Evolutionary conservation across 73 alveolate genomes (phyloP).

Genomic region (Effrenium voratum): DNA sequence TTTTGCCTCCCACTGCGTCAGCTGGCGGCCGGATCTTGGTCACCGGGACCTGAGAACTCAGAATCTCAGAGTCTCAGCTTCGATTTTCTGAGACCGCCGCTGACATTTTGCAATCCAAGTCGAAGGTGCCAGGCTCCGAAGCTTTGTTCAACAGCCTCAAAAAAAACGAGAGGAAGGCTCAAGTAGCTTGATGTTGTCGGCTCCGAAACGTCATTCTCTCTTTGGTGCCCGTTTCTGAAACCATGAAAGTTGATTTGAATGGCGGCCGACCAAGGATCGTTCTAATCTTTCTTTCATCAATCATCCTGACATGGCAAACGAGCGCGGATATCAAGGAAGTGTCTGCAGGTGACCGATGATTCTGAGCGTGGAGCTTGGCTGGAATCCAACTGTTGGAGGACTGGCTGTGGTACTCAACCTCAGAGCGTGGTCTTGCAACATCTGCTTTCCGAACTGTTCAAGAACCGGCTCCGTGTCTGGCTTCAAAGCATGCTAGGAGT

Average conservation of each 20-base stretch:
- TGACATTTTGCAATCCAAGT: slow-evolving; percentile 81
- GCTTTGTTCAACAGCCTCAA: slow-evolving; percentile 67
- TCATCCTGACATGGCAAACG: neutral
- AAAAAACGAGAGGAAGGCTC: neutral
- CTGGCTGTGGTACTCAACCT: slow-evolving; percentile 92
- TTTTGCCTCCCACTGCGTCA: slow-evolving; percentile 68
- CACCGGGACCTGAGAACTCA: slow-evolving; percentile 66
- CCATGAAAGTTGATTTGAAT: neutral
- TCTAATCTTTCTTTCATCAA: no score
- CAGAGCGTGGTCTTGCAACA: neutral
- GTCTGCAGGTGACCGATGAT: neutral
- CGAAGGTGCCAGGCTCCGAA: slow-evolving; percentile 77
- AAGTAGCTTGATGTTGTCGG: neutral
- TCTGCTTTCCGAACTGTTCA: neutral
- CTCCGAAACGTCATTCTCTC: neutral
- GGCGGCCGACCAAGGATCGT: no score
- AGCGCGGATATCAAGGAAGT: neutral
- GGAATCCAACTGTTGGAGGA: slow-evolving; percentile 80
- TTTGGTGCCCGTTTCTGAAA: no score
- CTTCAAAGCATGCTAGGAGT: neutral
- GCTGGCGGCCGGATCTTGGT: slow-evolving; percentile 86
- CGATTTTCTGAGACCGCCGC: no score
- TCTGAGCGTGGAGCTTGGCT: slow-evolving; percentile 21
- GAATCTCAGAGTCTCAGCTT: no score
- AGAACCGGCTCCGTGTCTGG: neutral